Evolutionary conservation across 2,329 filamentous ascomycete genomes (phyloP), one percentile per base, ranked within the genome.

Genomic region (Grosmannia penicillata): DNA sequence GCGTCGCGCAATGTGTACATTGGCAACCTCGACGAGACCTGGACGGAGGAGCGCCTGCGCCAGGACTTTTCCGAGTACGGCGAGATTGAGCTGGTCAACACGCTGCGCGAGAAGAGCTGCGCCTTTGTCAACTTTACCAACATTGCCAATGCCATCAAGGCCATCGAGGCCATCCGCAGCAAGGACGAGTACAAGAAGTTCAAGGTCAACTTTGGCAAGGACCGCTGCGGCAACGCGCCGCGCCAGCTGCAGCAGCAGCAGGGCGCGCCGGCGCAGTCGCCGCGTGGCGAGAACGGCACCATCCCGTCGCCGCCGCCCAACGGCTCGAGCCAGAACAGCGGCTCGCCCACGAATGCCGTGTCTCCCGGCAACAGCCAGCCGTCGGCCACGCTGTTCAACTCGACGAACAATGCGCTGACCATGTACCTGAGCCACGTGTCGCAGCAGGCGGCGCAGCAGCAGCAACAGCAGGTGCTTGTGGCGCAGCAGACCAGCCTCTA

Each of bases 111-210:
- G 68, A 98, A 98, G 77, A 95, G 87, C 65, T 98, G 91, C 58
- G 91, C 91, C 1, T 98, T 98, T 56, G 91, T 98, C 57, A 98
- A 98, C 65, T 98, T 98, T 59, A 98, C 91, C 55, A 98, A 98
- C 64, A 98, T 98, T 56, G 91, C 91, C 55, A 98, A 98, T 51
- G 91, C 91, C 36, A 98, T 98, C 68, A 98, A 98, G 67, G 91
- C 91, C 1, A 98, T 98, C 47, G 91, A 98, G 61, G 91, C 87
- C 18, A 78, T 98, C 47, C 78, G 91, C 41, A 82, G 86, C 53
- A 86, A 87, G 55, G 91, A 96, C 31, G 91, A 98, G 54, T 98
- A 98, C 70, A 84, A 78, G 61, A 79, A 91, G 51, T 98, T 98
- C 76, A 98, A 98, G 72, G 89, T 98, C 58, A 98, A 98, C 66